These are phyloP conservation scores for Tolypocladium nubicola DNA, from an alignment of 2,329 filamentous ascomycete genomes.

Conservation along the genomic window DNA sequence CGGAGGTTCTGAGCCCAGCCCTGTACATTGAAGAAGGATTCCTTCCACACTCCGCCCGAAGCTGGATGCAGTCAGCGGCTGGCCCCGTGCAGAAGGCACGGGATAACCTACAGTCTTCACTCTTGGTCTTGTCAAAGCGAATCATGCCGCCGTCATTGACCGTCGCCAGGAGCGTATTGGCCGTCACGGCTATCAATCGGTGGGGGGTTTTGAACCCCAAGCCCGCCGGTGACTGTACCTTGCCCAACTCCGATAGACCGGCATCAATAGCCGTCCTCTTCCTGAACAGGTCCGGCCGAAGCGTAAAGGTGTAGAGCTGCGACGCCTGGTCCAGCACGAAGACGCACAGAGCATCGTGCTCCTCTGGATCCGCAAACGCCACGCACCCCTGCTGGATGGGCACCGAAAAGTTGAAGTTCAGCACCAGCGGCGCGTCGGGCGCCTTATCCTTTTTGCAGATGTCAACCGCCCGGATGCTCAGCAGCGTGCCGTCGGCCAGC, in stretches of 20 bases:
- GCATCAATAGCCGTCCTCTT: constrained; percentile 59
- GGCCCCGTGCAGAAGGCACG: neutral
- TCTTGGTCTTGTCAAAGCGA: constrained; percentile 51
- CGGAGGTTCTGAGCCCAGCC: constrained; percentile 59
- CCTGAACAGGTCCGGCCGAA: constrained; percentile 74
- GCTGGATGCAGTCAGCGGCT: constrained; percentile 8
- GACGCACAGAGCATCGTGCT: constrained; percentile 66
- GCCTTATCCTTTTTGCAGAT: constrained; percentile 58
- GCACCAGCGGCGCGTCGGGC: constrained; percentile 60
- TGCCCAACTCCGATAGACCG: constrained; percentile 66
- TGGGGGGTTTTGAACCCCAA: constrained; percentile 73
- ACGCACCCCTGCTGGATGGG: constrained; percentile 68
- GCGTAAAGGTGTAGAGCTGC: constrained; percentile 72
- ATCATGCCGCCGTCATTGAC: constrained; percentile 71
- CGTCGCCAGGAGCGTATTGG: constrained; percentile 67
- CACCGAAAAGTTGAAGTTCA: constrained; percentile 68
- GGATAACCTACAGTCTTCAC: constrained; percentile 31
- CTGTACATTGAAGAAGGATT: constrained; percentile 63
- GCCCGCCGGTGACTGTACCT: constrained; percentile 60
- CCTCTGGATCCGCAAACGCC: constrained; percentile 68
- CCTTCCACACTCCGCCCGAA: constrained; percentile 44
- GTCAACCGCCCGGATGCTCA: constrained; percentile 79
- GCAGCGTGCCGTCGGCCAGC: constrained; percentile 64
- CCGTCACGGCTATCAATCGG: constrained; percentile 63
- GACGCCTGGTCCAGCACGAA: constrained; percentile 73